Evolutionary conservation across 129 eudicot genomes (phyloP), one percentile per base, ranked within the genome.

Genomic region (Centrapalus pauciflorus): DNA sequence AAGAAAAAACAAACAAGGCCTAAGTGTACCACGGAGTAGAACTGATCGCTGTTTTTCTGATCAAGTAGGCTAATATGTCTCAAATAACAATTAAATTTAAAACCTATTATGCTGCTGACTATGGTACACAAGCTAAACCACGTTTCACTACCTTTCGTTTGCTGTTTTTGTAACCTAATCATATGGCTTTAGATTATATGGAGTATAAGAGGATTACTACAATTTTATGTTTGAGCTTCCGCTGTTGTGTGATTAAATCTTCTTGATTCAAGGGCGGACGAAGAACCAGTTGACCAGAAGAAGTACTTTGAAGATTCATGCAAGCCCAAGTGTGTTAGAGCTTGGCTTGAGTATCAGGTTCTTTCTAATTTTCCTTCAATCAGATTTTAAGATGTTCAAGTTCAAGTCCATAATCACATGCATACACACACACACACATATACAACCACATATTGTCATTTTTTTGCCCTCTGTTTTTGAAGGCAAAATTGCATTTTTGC

Each of bases 231-330:
- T 0, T 46, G 20, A 16, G 16, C 9, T 1, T 10, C 29, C 25
- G 21, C 2, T 0, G 1, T n/a, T 27, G 58, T 45, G 58, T 17
- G 10, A 65, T 10, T 24, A 45, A 6, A 45, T 59, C 1, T 30
- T 10, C 25, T 26, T 62, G 7, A 24, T 52, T 25, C 38, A 23
- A 88, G 96, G 96, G 73, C 92, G 35, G 96, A 88, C 10, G 96
- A 88, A 61, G 96, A 88, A 77, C 96, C 91, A 57, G 87, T 85
- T 33, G 96, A 88, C 75, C 96, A 75, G 50, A 88, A 88, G 83
- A 82, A 74, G 79, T 72, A 74, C 61, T 75, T 84, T 24, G 96
- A 88, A 75, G 91, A 85, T 40, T 58, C 72, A 61, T 84, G 96
- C 89, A 88, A 82, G 81, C 89, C 91, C 74, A 84, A 79, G 75